phyloP scores from a whole-genome alignment of 2,329 filamentous ascomycete genomes.

The Epichloe festucae region DNA sequence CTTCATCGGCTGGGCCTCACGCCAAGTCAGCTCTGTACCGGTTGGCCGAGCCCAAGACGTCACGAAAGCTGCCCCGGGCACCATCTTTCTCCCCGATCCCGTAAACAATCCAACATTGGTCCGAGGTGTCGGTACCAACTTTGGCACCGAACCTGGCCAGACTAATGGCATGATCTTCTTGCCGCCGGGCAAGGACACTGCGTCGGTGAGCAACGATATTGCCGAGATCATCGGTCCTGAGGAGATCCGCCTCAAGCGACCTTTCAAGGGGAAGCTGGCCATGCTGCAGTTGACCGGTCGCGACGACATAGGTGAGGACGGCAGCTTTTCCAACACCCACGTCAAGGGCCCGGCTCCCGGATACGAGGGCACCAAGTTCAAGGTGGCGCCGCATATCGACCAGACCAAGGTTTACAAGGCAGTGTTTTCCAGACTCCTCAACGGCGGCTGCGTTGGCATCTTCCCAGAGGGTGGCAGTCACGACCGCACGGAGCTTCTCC shows the following conservation, averaged over 20 bases:
- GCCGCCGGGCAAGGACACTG: slow-evolving; percentile 65
- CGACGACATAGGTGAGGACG: slow-evolving; percentile 55
- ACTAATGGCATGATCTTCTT: slow-evolving; percentile 75
- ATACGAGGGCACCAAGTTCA: slow-evolving; percentile 70
- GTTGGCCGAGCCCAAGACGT: slow-evolving; percentile 84
- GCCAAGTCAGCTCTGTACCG: slow-evolving; percentile 79
- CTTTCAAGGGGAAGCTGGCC: slow-evolving; percentile 66
- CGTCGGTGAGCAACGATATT: slow-evolving; percentile 72
- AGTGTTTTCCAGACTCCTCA: slow-evolving; percentile 71
- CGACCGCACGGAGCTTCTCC: slow-evolving; percentile 80
- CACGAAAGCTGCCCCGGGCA: slow-evolving; percentile 66
- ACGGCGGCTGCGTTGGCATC: slow-evolving; percentile 84
- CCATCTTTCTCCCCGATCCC: slow-evolving; percentile 80
- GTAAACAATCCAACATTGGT: slow-evolving; percentile 72
- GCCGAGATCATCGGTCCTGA: slow-evolving; percentile 66
- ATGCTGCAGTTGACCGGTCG: slow-evolving; percentile 72
- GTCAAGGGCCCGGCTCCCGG: slow-evolving; percentile 42
- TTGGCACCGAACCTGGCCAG: slow-evolving; percentile 58
- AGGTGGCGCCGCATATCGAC: slow-evolving; percentile 83
- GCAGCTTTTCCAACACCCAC: slow-evolving; percentile 44
- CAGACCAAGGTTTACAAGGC: slow-evolving; percentile 89
- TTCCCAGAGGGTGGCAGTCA: slow-evolving; percentile 96
- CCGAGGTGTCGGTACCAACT: slow-evolving; percentile 68
- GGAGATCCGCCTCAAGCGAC: slow-evolving; percentile 75
- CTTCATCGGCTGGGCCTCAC: slow-evolving; percentile 80